phyloP scores from a whole-genome alignment of 306 rosid species.

The Trifolium fragiferum region DNA sequence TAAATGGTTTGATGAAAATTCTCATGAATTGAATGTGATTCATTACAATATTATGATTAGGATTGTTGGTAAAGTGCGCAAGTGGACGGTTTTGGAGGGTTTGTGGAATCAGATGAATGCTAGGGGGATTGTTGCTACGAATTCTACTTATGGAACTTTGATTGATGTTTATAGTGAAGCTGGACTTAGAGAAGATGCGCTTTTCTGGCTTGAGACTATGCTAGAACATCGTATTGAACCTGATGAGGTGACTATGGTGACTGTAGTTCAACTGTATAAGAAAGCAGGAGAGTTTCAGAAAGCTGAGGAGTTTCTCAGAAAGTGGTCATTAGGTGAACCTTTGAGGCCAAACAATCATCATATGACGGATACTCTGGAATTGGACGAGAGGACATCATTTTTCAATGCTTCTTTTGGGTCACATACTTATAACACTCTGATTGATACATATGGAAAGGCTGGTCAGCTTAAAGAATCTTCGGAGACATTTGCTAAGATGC shows the following conservation, averaged over 20 bases:
- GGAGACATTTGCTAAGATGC: slow-evolving; percentile 73
- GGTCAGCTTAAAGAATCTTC: slow-evolving; percentile 87
- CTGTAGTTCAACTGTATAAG: slow-evolving; percentile 87
- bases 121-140: slow-evolving; percentile 69
- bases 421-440: slow-evolving; percentile 83
- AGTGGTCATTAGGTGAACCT: slow-evolving; percentile 68
- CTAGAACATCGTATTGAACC: slow-evolving; percentile 73
- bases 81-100: slow-evolving; percentile 65
- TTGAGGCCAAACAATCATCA: slow-evolving; percentile 40
- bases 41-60: slow-evolving; percentile 83
- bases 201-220: slow-evolving; percentile 84
- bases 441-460: slow-evolving; percentile 88
- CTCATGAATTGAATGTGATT: slow-evolving; percentile 81
- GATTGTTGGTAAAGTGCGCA: slow-evolving; percentile 67
- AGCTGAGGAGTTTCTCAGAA: slow-evolving; percentile 77
- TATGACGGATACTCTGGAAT: slow-evolving; percentile 27
- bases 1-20: slow-evolving; percentile 71
- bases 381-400: slow-evolving; percentile 33
- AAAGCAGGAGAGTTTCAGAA: slow-evolving; percentile 78
- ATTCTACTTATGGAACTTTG: slow-evolving; percentile 92
- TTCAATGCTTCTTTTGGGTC: slow-evolving; percentile 56
- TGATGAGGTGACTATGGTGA: slow-evolving; percentile 95
- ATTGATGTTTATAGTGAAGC: slow-evolving; percentile 89
- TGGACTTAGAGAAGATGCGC: slow-evolving; percentile 73
- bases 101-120: slow-evolving; percentile 83